Base-by-base conservation (phyloP, 371 early-diverging fungal genomes). In the Catenaria anguillulae region DNA sequence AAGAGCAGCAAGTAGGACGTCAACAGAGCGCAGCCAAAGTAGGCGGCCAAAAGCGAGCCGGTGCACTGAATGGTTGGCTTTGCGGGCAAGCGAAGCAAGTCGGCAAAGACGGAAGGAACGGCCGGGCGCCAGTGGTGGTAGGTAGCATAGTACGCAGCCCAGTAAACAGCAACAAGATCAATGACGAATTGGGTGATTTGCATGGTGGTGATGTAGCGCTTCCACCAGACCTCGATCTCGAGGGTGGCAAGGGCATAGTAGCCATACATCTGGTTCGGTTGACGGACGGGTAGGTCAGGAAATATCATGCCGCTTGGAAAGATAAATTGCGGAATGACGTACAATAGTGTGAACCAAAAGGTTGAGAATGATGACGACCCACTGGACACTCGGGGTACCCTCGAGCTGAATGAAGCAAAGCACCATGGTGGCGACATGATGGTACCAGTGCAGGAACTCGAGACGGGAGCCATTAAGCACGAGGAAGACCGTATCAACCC, bases 181-280 rank as follows among this genome's bases (percentile, higher is more conserved):
- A 90, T 82, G 60, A 92, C 77, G 63, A 92, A 92, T 75, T 92
- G 93, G 63, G 77, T 70, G 66, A 92, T 92, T 73, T 92, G 93
- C 66, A 90, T 72, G 15, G 89, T 87, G 40, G 93, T 92, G 62
- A 92, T 76, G 69, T 87, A 83, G 68, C 86, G 84, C 80, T 92
- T 92, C 91, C 91, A 91, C 91, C 90, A 91, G 71, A 50, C 52
- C 15, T 81, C 80, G 71, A 79, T 83, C 43, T 87, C 86, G 58
- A 86, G 79, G 59, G 89, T 84, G 13, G 90, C 86, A 62, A 88
- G 84, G 76, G 84, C 88, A 76, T 92, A 92, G 75, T 89, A 90
- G 72, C 86, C 87, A 75, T 88, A 89, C 91, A 90, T 29, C n/a
- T n/a, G n/a, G n/a, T n/a, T n/a, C n/a, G n/a, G n/a, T 15, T 23